Evolutionary conservation across 2,329 filamentous ascomycete species (phyloP), one percentile per base, ranked within the genome.

Genomic region (Intubia oerlemansii): DNA sequence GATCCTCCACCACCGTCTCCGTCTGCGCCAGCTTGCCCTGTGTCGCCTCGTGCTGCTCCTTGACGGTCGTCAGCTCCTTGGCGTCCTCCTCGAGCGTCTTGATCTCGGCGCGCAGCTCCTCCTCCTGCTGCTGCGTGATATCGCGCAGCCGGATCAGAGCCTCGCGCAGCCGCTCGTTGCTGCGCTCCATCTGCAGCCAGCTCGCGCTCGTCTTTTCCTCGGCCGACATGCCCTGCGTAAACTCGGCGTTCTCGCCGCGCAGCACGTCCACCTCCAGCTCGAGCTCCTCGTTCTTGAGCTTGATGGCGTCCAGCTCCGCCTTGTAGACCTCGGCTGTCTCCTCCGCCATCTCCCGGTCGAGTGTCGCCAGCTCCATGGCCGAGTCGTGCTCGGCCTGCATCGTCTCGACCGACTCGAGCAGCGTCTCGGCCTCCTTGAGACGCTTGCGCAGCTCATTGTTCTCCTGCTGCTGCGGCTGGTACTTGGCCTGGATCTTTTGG

Each of bases 331-430:
- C 88, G 1, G 79, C 75, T 24, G 72, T 81, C 50, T 93, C 85
- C 48, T 98, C 84, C 0, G 88, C 88, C 78, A 95, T 91, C 49
- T 98, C 85, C 25, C 80, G 70, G 45, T 98, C 88, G 16, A 98
- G 56, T 0, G 79, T 75, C 6, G 82, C 81, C 50, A 88, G 66
- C 50, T 98, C 88, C 43, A 93, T 54, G 6, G 77, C 67, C 4
- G 73, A 66, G 17, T 95, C 88, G 47, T 90, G 73, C 39, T 93
- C 82, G 7, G 78, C 76, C 44, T 88, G 75, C 30, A 76, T 57
- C 17, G 63, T 59, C 39, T 85, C 78, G 3, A 88, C 56, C 14
- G 68, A 57, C 32, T 77, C 69, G 13, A 82, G 59, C 27, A 65
- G 66, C 13, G 59, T 50, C 44, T 88, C 71, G 1, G 73, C 66